Percentiles rank a stretch among this genome's conserved stretches.
Conservation (phyloP, 2,329 filamentous ascomycete species). For the Podosphaera leucotricha region DNA sequence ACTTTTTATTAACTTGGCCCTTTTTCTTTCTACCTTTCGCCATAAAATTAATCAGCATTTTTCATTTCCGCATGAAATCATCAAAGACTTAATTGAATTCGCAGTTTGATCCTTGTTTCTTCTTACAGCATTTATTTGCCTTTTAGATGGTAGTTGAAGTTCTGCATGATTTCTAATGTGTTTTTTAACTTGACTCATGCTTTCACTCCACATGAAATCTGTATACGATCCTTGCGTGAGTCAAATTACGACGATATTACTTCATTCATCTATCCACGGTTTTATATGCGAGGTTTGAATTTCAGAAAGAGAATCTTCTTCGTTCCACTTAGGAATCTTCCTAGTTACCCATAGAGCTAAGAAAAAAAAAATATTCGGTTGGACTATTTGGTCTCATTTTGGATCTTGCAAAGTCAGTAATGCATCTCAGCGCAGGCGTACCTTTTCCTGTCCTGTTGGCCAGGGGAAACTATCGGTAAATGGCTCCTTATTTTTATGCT, state of each 20-base stretch:
- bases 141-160: no score
- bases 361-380: background rate
- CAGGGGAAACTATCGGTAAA: background rate
- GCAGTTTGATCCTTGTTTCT: no score
- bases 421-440: background rate
- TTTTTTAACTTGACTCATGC: background rate
- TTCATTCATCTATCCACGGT: background rate
- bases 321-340: background rate
- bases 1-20: no score
- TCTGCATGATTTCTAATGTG: no score
- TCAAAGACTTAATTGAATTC: no score
- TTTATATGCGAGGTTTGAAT: background rate
- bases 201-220: background rate
- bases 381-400: background rate
- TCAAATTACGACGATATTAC: background rate
- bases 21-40: no score
- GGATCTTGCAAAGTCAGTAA: background rate
- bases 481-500: background rate
- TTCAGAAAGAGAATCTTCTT: background rate
- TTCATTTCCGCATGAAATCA: no score
- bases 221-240: background rate
- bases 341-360: no score
- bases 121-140: no score
- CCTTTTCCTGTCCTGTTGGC: background rate
- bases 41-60: no score